Evolutionary conservation across 441 rosid species (phyloP), one percentile per base, ranked within the genome.

Genomic region (Populus hybrid): DNA sequence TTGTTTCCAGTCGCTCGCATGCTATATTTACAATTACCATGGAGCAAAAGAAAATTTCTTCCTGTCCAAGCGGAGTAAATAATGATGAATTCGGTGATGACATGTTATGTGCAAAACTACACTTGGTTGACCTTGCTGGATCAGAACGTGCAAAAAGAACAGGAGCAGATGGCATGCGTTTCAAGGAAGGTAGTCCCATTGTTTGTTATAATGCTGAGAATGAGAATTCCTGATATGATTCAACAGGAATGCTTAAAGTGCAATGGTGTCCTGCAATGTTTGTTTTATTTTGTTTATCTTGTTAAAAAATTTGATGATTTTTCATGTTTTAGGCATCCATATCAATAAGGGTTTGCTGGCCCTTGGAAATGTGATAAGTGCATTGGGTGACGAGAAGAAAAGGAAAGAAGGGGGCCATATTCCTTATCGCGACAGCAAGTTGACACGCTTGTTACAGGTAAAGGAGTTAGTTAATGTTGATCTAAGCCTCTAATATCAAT

Each of bases 351-450:
- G 99, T 74, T 80, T 96, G 79, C 78, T 96, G 78, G 98, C 99
- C 50, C 91, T 96, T 74, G 98, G 99, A 64, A 96, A 94, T 82
- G 98, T 96, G 29, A 96, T 96, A 70, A 96, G 99, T 84, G 98
- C 99, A 29, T 76, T 96, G 74, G 99, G 99, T 72, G 99, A 96
- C 77, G 98, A 96, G 73, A 94, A 86, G 31, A 85, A 94, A 93
- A 87, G 84, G 72, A 94, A 90, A 87, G 99, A 96, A 86, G 98
- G 99, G 23, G 98, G 97, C 36, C 98, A 94, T 33, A 90, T 94
- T 73, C 99, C 99, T 28, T 96, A 94, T 69, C 96, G 99, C 53
- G 99, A 96, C 78, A 94, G 99, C 98, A 96, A 96, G 88, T 83
- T 96, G 89, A 96, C 99, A 45, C 97, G 98, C 70, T 87, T 96